Base-by-base conservation (phyloP, 495 filamentous ascomycete species). In the Talaromyces liani region DNA sequence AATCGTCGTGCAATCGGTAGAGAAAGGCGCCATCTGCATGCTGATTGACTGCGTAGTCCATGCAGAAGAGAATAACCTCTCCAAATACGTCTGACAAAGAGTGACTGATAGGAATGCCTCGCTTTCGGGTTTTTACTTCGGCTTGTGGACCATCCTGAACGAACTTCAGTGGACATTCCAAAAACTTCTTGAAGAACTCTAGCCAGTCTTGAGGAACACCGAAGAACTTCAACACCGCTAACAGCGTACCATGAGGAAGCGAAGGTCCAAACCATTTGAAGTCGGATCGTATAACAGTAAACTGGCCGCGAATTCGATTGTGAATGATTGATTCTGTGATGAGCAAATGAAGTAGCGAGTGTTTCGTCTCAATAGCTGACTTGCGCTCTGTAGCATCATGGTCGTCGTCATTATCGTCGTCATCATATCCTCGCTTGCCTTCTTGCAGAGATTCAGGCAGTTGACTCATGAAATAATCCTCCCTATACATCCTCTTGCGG, bases 41-140 rank as follows among this genome's bases (percentile, higher is more conserved):
- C 62, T 88, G 82, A 62, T 89, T 90, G 49, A 90, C 79, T 1
- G 84, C 74, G 63, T 82, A 87, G 65, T 90, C 87, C 70, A 90
- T 79, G 65, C 82, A 85, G 69, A 89, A 89, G 0, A 90, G 71
- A 10, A 88, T 72, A 0, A 77, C 75, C 63, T 90, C 87, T 4
- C 84, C 84, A 53, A 88, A 80, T 45, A 84, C 69, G 51, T 83
- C 77, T 22, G 83, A 86, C 10, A 90, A 72, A 4, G 75, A 75
- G 68, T 90, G 85, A 25, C 83, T 82, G 47, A 84, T 81, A 6
- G 86, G 86, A 10, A 85, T 75, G 3, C 87, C 87, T 12, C 82
- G 73, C 55, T 72, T 81, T 4, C 87, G 83, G 3, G 73, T 71
- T 29, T 76, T 79, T 29, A 76, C 55, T 14, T 69, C 45, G 4